Base-by-base conservation (phyloP, 352 stramenopile species). In the Thraustochytrium striatum region DNA sequence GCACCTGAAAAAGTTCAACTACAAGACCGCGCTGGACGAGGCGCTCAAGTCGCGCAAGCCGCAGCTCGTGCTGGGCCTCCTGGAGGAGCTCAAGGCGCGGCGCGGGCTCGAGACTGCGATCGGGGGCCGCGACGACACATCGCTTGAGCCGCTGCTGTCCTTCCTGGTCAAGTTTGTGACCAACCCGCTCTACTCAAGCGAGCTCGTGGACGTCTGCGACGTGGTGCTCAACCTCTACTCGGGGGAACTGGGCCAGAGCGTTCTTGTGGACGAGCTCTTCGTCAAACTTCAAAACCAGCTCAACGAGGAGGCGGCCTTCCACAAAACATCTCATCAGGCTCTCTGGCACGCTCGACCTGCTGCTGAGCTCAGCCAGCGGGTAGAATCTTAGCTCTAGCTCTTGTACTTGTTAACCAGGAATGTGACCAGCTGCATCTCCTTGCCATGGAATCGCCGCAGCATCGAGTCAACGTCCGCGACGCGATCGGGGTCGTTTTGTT, bases 81-180 rank as follows among this genome's bases (percentile, higher is more conserved):
- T 98, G 8, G 93, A 97, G 82, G 95, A 98, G 84, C 85, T 98
- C 33, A 91, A 91, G 57, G 91, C 94, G 55, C 90, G 95, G 65
- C 87, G 93, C 38, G 93, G 93, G 78, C 88, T 97, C 53, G 87
- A 90, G 61, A 89, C 88, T 72, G 94, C 95, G 21, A 84, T 98
- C 13, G 86, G 87, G 16, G 93, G 93, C 65, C 91, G 94, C 32
- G 92, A 98, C 80, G 95, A 98, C 83, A 91, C 97, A 72, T 91
- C 90, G 25, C 85, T 98, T 11, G 93, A 98, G 86, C 92, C 94
- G 19, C 83, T 98, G 43, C 85, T 98, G 33, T 92, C 93, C 72
- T 98, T 97, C 83, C 88, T 96, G 36, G 94, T 95, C 82, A 93
- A 94, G 85, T 97, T 97, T 84, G 91, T 98, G 72, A 92, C 92